phyloP scores from a whole-genome alignment of 768 basidiomycete genomes.

The Pisolithus tinctorius region DNA sequence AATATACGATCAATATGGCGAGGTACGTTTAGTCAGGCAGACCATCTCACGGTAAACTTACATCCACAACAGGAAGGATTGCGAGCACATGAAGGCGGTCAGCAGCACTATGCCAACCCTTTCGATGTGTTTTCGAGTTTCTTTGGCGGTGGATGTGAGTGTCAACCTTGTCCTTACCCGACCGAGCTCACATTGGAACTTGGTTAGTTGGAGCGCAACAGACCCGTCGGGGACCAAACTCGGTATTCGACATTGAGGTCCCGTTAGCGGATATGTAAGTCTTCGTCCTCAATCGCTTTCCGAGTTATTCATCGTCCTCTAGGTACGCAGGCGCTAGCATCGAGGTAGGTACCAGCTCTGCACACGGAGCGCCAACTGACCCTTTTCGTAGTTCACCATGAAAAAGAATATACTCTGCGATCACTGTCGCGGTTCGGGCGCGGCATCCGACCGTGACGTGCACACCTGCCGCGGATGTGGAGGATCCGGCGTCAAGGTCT shows the following conservation, averaged over 20 bases:
- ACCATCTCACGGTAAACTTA: constrained; percentile 1
- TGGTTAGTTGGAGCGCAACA: constrained; percentile 34
- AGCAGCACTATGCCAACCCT: constrained; percentile 68
- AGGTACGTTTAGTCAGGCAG: constrained; percentile 37
- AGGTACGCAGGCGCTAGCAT: constrained; percentile 83
- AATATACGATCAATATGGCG: constrained; percentile 93
- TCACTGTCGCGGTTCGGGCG: constrained; percentile 94
- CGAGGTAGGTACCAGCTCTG: constrained; percentile 48
- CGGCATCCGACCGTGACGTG: constrained; percentile 82
- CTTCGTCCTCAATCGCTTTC: constrained; percentile 1
- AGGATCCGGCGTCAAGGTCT: constrained; percentile 79
- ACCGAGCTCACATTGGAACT: not conserved
- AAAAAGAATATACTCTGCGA: constrained; percentile 91
- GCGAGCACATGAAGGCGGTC: constrained; percentile 87
- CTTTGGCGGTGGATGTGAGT: constrained; percentile 79
- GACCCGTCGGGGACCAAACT: constrained; percentile 67
- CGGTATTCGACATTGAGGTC: constrained; percentile 79
- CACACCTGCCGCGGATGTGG: constrained; percentile 80
- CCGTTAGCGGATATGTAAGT: constrained; percentile 75
- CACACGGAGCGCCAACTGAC: constrained; percentile 3
- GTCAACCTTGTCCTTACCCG: not conserved
- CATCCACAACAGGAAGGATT: constrained; percentile 64
- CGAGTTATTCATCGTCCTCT: constrained; percentile 7
- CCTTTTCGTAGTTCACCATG: constrained; percentile 71
- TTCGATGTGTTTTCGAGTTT: constrained; percentile 93